phyloP scores from a whole-genome alignment of 2,329 filamentous ascomycete species.

The Neophaeococcomyces mojaviensis region DNA sequence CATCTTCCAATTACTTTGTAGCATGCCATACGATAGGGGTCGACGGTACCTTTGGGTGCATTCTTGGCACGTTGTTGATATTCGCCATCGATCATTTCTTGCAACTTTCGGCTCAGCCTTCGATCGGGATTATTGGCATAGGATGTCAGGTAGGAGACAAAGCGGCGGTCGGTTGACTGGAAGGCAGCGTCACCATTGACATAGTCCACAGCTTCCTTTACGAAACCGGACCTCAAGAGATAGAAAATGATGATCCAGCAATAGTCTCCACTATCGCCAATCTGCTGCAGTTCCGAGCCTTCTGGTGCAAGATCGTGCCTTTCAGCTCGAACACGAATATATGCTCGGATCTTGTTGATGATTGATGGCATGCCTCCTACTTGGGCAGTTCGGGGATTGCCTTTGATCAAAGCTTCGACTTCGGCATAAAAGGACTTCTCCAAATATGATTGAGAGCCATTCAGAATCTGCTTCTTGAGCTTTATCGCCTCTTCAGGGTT shows the following conservation, averaged over 20 bases:
- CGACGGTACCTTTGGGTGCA: conserved; percentile 76
- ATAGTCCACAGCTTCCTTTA: conserved; percentile 77
- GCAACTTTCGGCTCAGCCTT: conserved; percentile 67
- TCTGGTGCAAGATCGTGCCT: conserved; percentile 80
- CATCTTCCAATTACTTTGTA: conserved; percentile 92
- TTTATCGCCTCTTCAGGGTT: conserved; percentile 57
- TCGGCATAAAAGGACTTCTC: conserved; percentile 74
- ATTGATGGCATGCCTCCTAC: conserved; percentile 82
- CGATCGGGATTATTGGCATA: conserved; percentile 73
- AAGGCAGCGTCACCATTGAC: conserved; percentile 75
- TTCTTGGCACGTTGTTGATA: conserved; percentile 80
- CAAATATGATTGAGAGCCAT: conserved; percentile 69
- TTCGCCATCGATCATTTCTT: conserved; percentile 82
- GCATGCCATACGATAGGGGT: conserved; percentile 93
- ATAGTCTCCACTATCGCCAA: conserved; percentile 62
- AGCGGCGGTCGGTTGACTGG: conserved; percentile 82
- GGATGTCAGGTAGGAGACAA: conserved; percentile 76
- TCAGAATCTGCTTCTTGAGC: conserved; percentile 71
- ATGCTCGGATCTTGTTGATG: conserved; percentile 85
- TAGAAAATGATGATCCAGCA: conserved; percentile 95
- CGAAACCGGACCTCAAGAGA: conserved; percentile 74
- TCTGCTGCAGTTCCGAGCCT: conserved; percentile 69
- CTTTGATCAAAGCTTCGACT: conserved; percentile 68
- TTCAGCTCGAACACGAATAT: conserved; percentile 70
- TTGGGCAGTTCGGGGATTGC: conserved; percentile 79